Conservation (phyloP, 1,284 basidiomycete species). For the Pyrrhoderma noxium region DNA sequence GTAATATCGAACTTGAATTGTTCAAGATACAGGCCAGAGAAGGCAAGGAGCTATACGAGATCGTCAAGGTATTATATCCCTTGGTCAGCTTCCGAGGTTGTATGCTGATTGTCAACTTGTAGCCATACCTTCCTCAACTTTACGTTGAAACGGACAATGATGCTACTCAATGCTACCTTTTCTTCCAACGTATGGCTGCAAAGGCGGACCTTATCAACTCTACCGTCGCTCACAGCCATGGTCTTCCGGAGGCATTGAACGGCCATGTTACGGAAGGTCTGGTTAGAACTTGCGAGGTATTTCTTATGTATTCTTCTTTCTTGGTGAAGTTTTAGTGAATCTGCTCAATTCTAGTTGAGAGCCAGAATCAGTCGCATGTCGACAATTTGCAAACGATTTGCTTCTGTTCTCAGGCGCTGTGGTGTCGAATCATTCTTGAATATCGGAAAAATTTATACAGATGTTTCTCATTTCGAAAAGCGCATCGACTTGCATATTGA, state of each 20-base stretch:
- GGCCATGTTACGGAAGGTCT: constrained; percentile 73
- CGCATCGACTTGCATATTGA: constrained; percentile 89
- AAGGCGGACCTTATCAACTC: constrained; percentile 83
- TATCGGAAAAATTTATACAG: constrained; percentile 77
- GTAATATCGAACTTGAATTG: constrained; percentile 82
- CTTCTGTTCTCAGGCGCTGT: constrained; percentile 70
- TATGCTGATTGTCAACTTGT: constrained; percentile 5
- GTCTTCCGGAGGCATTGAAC: constrained; percentile 76
- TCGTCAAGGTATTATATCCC: constrained; percentile 47
- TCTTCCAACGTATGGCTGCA: constrained; percentile 80
- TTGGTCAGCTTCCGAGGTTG: background rate
- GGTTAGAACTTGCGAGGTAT: constrained; percentile 85
- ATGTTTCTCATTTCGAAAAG: constrained; percentile 84
- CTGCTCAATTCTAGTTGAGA: constrained; percentile 50
- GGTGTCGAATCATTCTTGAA: constrained; percentile 78
- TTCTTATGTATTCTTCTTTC: constrained; percentile 19
- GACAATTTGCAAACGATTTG: constrained; percentile 81
- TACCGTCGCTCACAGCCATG: constrained; percentile 74
- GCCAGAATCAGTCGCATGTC: constrained; percentile 74
- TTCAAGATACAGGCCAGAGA: constrained; percentile 79
- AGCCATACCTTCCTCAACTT: constrained; percentile 80
- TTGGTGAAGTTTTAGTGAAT: background rate
- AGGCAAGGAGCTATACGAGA: constrained; percentile 65
- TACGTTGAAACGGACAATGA: constrained; percentile 84
- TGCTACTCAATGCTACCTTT: constrained; percentile 80